These are phyloP conservation scores for Diaporthe ilicicola DNA, from an alignment of 2,329 filamentous ascomycete species.

Conservation along the genomic window DNA sequence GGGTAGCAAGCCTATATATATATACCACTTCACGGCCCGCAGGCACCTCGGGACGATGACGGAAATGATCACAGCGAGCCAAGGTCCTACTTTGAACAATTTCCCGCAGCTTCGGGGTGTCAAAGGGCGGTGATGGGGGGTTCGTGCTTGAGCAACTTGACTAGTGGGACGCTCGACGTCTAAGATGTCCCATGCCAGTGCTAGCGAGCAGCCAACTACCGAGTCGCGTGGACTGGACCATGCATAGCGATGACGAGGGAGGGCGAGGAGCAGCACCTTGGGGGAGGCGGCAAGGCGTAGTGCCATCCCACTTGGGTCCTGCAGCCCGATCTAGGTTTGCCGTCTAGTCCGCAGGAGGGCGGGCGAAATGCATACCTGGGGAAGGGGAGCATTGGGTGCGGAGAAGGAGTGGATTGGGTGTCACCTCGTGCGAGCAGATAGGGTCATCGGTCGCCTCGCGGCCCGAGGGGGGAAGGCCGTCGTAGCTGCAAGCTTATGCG, in stretches of 20 bases:
- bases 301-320: not conserved
- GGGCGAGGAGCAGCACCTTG: not conserved
- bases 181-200: constrained; percentile 26
- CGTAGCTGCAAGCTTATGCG: not conserved
- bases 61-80: constrained; percentile 27
- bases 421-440: not conserved
- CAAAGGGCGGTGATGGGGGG: constrained; percentile 24
- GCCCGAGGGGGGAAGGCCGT: not conserved
- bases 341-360: not conserved
- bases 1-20: constrained; percentile 5
- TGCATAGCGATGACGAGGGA: constrained; percentile 4
- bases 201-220: constrained; percentile 24
- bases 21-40: not conserved
- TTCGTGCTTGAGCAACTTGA: constrained; percentile 16
- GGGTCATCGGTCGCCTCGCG: not conserved
- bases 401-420: constrained; percentile 10
- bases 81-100: not conserved
- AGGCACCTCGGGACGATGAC: not conserved
- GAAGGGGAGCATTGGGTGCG: constrained; percentile 19
- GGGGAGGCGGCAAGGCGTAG: not conserved
- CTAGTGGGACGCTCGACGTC: constrained; percentile 8
- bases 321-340: not conserved
- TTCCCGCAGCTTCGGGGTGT: constrained; percentile 25
- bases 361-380: constrained; percentile 8
- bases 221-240: constrained; percentile 17